Base-by-base conservation (phyloP, 106 monocot genomes). In the Triglochin maritima region DNA sequence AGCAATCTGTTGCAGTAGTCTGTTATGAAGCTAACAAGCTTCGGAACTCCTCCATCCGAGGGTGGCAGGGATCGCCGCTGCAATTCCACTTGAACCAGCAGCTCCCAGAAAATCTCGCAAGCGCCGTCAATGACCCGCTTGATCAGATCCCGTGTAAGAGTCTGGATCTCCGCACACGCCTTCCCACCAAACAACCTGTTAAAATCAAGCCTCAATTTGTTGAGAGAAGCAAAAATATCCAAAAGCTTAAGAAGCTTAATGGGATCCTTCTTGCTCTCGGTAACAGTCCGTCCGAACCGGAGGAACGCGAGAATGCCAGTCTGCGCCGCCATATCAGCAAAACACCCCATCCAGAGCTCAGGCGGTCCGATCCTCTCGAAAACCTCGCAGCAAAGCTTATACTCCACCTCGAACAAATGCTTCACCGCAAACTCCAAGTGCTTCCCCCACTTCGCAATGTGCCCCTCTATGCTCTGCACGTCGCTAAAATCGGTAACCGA, bases 81-180 rank as follows among this genome's bases (percentile, higher is more conserved):
- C 55, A 96, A 56, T 76, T 96, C 85, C 59, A 96, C 95, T 60
- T 96, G 95, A 29, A 81, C 79, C 54, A 87, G 49, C 47, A 96
- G 79, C 74, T 96, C 95, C 83, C 87, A 83, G 76, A 96, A 96
- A 61, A 96, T 90, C 64, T 90, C 95, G 44, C 85, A 87, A 3
- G 90, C 87, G 8, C 95, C 90, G 7, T 90, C 83, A 16, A 96
- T 76, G 47, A 96, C 79, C 46, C 79, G 67, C 81, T 78, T 87
- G 59, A 96, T 86, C 2, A 96, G 81, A 57, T 88, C 90, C 63
- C 95, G 71, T 1, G 95, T 96, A 7, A 81, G 72, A 50, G 56
- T 86, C 76, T 90, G 87, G 49, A 90, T 85, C 65, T 96, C 87
- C 0, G 54, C 72, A 15, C 85, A 90, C 2, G 85, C 87, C 63